A percentile compares a stretch with the other conserved stretches of the same genome.
phyloP scores from a whole-genome alignment of 1,139 yeast genomes.

The Oligophagozyma castellii region DNA sequence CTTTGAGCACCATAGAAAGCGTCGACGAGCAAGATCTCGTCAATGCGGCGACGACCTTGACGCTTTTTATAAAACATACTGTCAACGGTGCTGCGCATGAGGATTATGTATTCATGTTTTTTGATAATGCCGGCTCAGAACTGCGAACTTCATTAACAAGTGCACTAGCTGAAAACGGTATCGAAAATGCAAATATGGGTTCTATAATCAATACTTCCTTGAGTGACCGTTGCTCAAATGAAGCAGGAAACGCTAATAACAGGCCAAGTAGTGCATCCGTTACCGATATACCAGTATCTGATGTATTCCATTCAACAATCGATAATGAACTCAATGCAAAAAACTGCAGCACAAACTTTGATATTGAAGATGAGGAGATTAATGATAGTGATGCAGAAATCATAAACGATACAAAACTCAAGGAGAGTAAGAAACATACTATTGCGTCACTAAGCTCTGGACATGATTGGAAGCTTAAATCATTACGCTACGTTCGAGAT shows the following conservation, averaged over 20 bases:
- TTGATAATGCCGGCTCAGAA: slow-evolving; percentile 28
- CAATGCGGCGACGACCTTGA: slow-evolving; percentile 35
- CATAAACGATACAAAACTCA: slow-evolving; percentile 1
- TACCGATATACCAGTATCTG: slow-evolving; percentile 8
- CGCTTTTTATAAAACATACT: slow-evolving; percentile 36
- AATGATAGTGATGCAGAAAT: slow-evolving; percentile 1
- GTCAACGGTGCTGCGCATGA: slow-evolving; percentile 42
- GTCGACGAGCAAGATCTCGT: slow-evolving; percentile 39
- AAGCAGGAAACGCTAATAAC: slow-evolving; percentile 4
- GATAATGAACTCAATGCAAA: slow-evolving; percentile 2
- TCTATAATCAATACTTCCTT: too few species aligned
- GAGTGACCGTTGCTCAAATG: too few species aligned
- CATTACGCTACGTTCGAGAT: slow-evolving; percentile 31
- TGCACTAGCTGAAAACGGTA: slow-evolving; percentile 3
- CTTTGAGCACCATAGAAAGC: slow-evolving; percentile 54
- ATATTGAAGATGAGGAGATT: slow-evolving; percentile 2
- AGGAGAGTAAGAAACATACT: slow-evolving; percentile 3
- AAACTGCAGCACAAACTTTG: slow-evolving; percentile 1
- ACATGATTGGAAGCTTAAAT: slow-evolving; percentile 19
- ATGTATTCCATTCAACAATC: slow-evolving; percentile 1
- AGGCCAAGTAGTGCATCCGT: slow-evolving; percentile 3
- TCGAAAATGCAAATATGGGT: slow-evolving; percentile 4
- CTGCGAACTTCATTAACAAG: slow-evolving; percentile 3
- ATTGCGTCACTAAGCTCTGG: too few species aligned
- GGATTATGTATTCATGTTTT: slow-evolving; percentile 57